Percentiles rank a stretch among this genome's conserved stretches.
Evolutionary conservation across 139 green algal species (phyloP).

Genomic region (Bryopsis sp.): DNA sequence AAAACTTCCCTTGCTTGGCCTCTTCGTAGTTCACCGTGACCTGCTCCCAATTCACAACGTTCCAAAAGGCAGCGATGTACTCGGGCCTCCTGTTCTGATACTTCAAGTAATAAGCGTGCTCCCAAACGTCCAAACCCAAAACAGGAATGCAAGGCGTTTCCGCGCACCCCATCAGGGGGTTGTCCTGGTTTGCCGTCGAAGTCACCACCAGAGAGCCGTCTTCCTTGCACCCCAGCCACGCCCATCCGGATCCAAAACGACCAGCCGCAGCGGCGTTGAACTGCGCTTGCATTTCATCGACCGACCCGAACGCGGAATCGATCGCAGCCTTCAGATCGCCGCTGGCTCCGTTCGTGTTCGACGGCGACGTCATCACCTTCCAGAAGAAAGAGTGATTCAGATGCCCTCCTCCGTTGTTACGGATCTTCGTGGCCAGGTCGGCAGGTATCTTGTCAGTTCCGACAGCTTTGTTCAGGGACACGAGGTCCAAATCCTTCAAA

Average conservation of each 20-base stretch:
- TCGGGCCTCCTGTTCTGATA: slow-evolving; percentile 68
- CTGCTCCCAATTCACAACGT: slow-evolving; percentile 59
- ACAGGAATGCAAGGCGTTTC: slow-evolving; percentile 59
- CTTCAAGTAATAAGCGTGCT: slow-evolving; percentile 65
- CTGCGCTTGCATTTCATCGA: slow-evolving; percentile 68
- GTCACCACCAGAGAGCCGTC: slow-evolving; percentile 59
- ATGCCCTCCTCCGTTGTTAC: slow-evolving; percentile 54
- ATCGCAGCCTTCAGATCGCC: slow-evolving; percentile 56
- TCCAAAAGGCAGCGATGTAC: slow-evolving; percentile 71
- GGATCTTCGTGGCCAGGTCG: slow-evolving; percentile 47
- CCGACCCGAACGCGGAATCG: slow-evolving; percentile 47
- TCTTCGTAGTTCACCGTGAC: slow-evolving; percentile 19
- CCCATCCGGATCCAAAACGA: slow-evolving; percentile 76
- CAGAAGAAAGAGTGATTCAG: slow-evolving; percentile 64
- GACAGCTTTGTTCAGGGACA: slow-evolving; percentile 45
- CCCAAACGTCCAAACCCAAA: slow-evolving; percentile 57
- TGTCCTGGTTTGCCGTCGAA: slow-evolving; percentile 74
- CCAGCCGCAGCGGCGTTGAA: slow-evolving; percentile 65
- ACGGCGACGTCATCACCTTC: slow-evolving; percentile 39
- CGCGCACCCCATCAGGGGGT: slow-evolving; percentile 48
- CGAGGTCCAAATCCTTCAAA: slow-evolving; percentile 45
- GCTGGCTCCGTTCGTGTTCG: slow-evolving; percentile 30
- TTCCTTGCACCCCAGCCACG: slow-evolving; percentile 56
- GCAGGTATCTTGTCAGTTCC: slow-evolving; percentile 38
- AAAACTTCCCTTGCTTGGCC: slow-evolving; percentile 17